Evolutionary conservation across 371 early-diverging fungal genomes (phyloP), one percentile per base, ranked within the genome.

Genomic region (Funneliformis caledonium): DNA sequence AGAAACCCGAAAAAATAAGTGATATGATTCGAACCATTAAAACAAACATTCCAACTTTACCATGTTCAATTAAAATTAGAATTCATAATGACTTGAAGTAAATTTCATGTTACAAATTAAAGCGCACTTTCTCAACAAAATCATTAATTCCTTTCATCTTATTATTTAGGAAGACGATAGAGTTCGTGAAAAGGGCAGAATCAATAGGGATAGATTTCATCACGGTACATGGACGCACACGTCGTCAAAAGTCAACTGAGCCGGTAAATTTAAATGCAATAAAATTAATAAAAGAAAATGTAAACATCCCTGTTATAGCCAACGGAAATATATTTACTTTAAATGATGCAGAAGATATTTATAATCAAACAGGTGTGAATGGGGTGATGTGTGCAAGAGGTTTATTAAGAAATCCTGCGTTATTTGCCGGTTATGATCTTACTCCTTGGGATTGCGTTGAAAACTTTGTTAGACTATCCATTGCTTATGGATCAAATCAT

Each of bases 371-470:
- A 4, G 92, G 92, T 0, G 94, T 93, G 0, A 90, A 94, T 79
- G 91, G 90, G n/a, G 93, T 95, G 31, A 96, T 96, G 96, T 88
- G 94, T 0, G 96, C 95, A 0, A 86, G 97, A 73, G 98, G 98
- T 0, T 88, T 97, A 70, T 87, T 98, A 43, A 91, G 93, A 79
- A 98, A 98, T 82, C 98, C 98, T 2, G 94, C 95, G 0, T 81
- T 95, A 22, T 95, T 93, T 87, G 90, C 94, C 43, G 93, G 93
- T 47, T 82, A 91, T 69, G 85, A 87, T 4, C 80, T 84, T 7
- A 93, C 95, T n/a, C 94, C 94, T 4, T 88, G 93, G 86, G 91
- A 91, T 62, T 94, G 93, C 74, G 89, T 95, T 8, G 91, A 92
- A 84, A 88, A 90, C 52, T 98, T 94, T 83, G 89, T 96, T 31